Base-by-base conservation (phyloP, 2,329 filamentous ascomycete species). In the Aspergillus floridensis region DNA sequence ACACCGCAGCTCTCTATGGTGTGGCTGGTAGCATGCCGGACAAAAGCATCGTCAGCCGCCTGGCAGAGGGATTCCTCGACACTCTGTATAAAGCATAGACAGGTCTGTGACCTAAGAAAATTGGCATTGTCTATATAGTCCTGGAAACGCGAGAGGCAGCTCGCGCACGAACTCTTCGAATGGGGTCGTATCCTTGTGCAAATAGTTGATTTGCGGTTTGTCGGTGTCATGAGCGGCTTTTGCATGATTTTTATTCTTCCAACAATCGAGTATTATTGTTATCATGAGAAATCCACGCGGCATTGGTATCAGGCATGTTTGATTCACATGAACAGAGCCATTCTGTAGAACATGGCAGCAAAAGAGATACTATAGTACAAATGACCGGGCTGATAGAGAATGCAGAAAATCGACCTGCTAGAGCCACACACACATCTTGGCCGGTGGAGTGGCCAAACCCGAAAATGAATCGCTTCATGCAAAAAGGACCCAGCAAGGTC, bases 11-110 rank as follows among this genome's bases (percentile, higher is more conserved):
- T 4, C 79, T 99, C 63, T 99, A 99, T 76, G 95, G 95, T 57
- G 93, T 99, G 59, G 95, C 95, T 0, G 95, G 95, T 5, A 96
- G 91, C 70, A 77, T 99, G 75, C 95, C 95, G 1, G 96, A 99
- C 74, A 98, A 98, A 84, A 92, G 90, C 66, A 88, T 99, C 35
- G 92, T 99, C 32, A 91, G 91, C 65, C 91, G 96, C 69, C 78
- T 99, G 72, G 93, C 93, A 1, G 91, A 84, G 66, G 93, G 92
- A 0, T 99, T 98, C 77, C 81, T 98, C 72, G 93, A 98, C 78
- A 88, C 95, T 55, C 74, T 97, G 76, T 97, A 97, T 77, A 96
- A 96, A 81, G 88, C 89, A 61, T 95, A 78, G 64, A 59, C 47
- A 31, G 47, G 32, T 22, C 48, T 50, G 21, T 32, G 47, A 44